phyloP scores from a whole-genome alignment of 2,329 filamentous ascomycete species.

The Chrysosporium queenslandicum region DNA sequence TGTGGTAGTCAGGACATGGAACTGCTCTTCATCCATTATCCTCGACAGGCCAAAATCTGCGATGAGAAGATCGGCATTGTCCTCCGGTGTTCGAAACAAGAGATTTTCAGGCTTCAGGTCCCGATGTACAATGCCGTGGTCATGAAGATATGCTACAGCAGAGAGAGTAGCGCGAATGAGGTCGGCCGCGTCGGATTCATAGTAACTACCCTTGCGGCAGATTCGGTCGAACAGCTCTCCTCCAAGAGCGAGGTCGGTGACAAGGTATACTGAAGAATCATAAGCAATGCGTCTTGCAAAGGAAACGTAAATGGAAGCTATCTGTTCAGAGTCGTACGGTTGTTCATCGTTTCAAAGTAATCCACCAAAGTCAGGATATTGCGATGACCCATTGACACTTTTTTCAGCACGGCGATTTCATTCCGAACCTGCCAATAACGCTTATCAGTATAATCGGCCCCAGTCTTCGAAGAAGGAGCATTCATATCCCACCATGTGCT shows the following conservation, averaged over 20 bases:
- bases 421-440: constrained; percentile 69
- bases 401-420: constrained; percentile 93
- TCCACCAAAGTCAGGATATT: constrained; percentile 97
- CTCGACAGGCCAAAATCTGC: constrained; percentile 91
- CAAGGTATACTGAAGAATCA: constrained; percentile 62
- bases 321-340: constrained; percentile 45
- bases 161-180: constrained; percentile 90
- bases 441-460: neutral
- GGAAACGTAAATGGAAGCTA: neutral
- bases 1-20: constrained; percentile 93
- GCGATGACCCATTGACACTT: constrained; percentile 97
- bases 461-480: neutral
- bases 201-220: constrained; percentile 96
- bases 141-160: constrained; percentile 96
- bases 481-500: constrained; percentile 69
- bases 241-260: constrained; percentile 90
- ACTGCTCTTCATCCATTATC: constrained; percentile 98
- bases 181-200: constrained; percentile 91
- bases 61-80: constrained; percentile 93
- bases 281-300: neutral
- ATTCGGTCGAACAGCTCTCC: constrained; percentile 98
- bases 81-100: constrained; percentile 90
- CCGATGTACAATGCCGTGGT: constrained; percentile 96
- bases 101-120: constrained; percentile 97
- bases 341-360: constrained; percentile 99